Evolutionary conservation across 1,284 basidiomycete genomes (phyloP).

Genomic region (Puccinia novopanici): DNA sequence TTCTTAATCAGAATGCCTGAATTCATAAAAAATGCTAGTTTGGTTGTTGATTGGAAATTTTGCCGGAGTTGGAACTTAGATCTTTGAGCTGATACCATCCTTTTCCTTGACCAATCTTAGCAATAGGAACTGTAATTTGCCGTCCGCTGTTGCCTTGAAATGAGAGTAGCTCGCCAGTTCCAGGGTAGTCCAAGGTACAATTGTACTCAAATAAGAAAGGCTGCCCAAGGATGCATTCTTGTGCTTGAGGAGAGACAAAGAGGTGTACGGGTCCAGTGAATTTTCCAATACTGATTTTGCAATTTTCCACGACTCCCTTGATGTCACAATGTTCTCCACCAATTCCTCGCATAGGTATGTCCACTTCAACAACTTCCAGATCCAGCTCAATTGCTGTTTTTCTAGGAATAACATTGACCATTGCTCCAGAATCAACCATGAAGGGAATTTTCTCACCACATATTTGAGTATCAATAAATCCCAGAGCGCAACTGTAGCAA

Average conservation of each 20-base stretch:
- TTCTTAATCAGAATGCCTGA: neutral
- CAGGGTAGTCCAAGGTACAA: too few relatives aligned
- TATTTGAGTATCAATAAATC: neutral
- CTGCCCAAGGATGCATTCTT: neutral
- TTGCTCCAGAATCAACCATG: neutral
- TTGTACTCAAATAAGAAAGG: too few relatives aligned
- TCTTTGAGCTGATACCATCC: too few relatives aligned
- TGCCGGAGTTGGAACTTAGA: too few relatives aligned
- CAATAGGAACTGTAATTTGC: too few relatives aligned
- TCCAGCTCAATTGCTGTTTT: neutral
- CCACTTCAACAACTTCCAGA: neutral
- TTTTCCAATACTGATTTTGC: neutral
- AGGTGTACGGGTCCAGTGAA: neutral
- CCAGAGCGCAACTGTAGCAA: slow-evolving; percentile 5
- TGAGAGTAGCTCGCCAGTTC: too few relatives aligned
- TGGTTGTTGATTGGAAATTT: too few relatives aligned
- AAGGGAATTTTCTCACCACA: neutral
- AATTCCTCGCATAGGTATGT: too few relatives aligned
- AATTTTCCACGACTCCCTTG: slow-evolving; percentile 4
- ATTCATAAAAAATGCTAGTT: too few relatives aligned
- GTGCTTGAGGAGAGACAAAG: neutral
- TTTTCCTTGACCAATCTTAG: too few relatives aligned
- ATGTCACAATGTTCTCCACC: too few relatives aligned
- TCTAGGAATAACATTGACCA: neutral
- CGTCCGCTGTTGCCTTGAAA: too few relatives aligned